Conservation (phyloP, 441 rosid species). For the Jatropha podagrica region DNA sequence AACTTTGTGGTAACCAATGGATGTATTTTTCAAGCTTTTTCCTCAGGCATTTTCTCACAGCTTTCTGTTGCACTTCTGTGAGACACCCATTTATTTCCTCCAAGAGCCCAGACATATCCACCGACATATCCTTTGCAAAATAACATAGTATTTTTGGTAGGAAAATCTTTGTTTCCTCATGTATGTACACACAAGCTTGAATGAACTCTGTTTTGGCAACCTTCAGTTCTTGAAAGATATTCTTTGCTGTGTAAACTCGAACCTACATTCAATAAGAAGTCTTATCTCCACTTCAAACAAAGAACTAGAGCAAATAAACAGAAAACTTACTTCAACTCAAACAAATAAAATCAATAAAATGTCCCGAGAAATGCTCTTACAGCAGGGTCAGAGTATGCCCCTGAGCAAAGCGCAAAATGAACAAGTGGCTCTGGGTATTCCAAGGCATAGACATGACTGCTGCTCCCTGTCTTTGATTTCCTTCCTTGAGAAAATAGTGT, state of each 20-base stretch:
- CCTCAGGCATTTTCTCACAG: constrained; percentile 42
- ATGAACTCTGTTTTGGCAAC: constrained; percentile 61
- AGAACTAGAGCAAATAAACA: not conserved
- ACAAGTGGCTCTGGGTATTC: constrained; percentile 82
- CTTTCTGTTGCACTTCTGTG: constrained; percentile 43
- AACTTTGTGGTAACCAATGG: constrained; percentile 59
- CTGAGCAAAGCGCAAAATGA: constrained; percentile 81
- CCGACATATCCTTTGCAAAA: constrained; percentile 66
- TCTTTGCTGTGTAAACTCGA: constrained; percentile 58
- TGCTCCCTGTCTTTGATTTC: constrained; percentile 46
- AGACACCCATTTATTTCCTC: constrained; percentile 41
- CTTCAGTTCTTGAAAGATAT: constrained; percentile 58
- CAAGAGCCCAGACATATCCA: constrained; percentile 40
- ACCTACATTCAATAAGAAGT: constrained; percentile 38
- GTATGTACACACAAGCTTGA: constrained; percentile 44
- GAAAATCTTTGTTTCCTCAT: constrained; percentile 57
- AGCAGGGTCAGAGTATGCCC: constrained; percentile 68
- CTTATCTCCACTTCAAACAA: not conserved
- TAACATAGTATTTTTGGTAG: constrained; percentile 55
- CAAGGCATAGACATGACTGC: constrained; percentile 58
- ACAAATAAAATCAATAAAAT: not conserved
- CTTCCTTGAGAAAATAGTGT: constrained; percentile 71
- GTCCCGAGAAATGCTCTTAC: constrained; percentile 30
- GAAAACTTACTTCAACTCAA: not conserved
- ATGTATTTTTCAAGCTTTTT: constrained; percentile 47